Evolutionary conservation across 1,284 basidiomycete species (phyloP).

Genomic region (Trichosporon sp.): DNA sequence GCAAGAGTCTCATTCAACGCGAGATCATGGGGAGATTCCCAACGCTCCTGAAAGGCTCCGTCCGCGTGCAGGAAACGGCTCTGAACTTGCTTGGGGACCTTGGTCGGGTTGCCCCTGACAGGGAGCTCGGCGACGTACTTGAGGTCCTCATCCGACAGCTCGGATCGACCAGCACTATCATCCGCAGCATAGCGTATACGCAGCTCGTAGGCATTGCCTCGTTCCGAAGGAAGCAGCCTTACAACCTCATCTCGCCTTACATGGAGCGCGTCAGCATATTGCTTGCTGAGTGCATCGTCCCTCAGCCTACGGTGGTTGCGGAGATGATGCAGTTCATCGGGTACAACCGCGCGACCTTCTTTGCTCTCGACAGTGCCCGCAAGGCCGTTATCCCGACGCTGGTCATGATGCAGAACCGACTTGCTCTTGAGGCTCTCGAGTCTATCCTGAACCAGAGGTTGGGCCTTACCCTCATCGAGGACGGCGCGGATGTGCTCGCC

Average conservation of each 20-base stretch:
- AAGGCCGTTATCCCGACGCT: constrained; percentile 70
- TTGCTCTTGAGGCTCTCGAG: constrained; percentile 59
- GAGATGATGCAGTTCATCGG: constrained; percentile 52
- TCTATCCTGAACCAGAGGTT: constrained; percentile 61
- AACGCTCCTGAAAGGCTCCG: constrained; percentile 6
- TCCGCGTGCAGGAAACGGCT: constrained; percentile 35
- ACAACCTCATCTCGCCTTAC: constrained; percentile 70
- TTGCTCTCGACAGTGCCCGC: constrained; percentile 64
- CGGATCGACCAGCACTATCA: constrained; percentile 66
- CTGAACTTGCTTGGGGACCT: constrained; percentile 41
- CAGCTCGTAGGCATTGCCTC: constrained; percentile 64
- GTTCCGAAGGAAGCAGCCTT: constrained; percentile 67
- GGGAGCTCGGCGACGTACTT: constrained; percentile 66
- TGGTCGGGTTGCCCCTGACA: constrained; percentile 61
- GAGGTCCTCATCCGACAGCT: constrained; percentile 70
- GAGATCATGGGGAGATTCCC: constrained; percentile 7
- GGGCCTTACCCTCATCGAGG: constrained; percentile 65
- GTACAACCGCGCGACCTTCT: constrained; percentile 62
- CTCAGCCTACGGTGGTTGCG: constrained; percentile 60
- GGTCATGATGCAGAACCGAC: constrained; percentile 65
- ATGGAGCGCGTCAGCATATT: constrained; percentile 70
- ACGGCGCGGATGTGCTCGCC: constrained; percentile 69
- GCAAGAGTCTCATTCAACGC: neutral
- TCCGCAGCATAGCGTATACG: constrained; percentile 69
- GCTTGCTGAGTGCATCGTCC: constrained; percentile 65